Base-by-base conservation (phyloP, 2,329 filamentous ascomycete genomes). In the Colletotrichum sp. region DNA sequence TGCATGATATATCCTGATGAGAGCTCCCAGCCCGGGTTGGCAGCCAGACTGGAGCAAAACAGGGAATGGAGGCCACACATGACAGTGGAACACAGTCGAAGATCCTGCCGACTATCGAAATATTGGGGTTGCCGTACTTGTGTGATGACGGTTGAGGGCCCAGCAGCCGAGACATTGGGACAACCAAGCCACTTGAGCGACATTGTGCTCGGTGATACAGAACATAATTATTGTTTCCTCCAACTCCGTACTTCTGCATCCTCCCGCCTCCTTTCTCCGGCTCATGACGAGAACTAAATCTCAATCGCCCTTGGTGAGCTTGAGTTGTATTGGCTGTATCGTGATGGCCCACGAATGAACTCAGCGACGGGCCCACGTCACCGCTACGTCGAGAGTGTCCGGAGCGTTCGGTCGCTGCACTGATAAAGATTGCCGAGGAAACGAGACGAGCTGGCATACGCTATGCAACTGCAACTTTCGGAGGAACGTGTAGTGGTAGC, bases 141-240 rank as follows among this genome's bases (percentile, higher is more conserved):
- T 52, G 27, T 36, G 39, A 55, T 43, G 34, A 62, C 36, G 55
- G 73, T 30, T 39, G 55, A 60, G 34, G 15, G 55, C 48, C 55
- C 22, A 34, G 52, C 69, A 67, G 25, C 72, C 69, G 39, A 71
- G 72, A 75, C 68, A 75, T 66, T 71, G 67, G 43, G 25, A 55
- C 68, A 30, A 56, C 43, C 56, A 22, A 48, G 52, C 28, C 61
- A 25, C 16, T 66, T 66, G 28, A 52, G 36, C 30, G 60, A 71
- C 34, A 39, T 39, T 55, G 68, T 61, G 58, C 61, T 16, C 39
- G 36, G 72, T 66, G 25, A 55, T 22, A 67, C 39, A 36, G 62
- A 32, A 9, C 61, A 18, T 22, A 16, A 16, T 13, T 52, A 66
- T 32, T 25, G 30, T 55, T 71, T 48, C 27, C 25, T 64, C 36